Evolutionary conservation across 805 yeast species (phyloP), one percentile per base, ranked within the genome.

Genomic region (Suhomyces emberorum): DNA sequence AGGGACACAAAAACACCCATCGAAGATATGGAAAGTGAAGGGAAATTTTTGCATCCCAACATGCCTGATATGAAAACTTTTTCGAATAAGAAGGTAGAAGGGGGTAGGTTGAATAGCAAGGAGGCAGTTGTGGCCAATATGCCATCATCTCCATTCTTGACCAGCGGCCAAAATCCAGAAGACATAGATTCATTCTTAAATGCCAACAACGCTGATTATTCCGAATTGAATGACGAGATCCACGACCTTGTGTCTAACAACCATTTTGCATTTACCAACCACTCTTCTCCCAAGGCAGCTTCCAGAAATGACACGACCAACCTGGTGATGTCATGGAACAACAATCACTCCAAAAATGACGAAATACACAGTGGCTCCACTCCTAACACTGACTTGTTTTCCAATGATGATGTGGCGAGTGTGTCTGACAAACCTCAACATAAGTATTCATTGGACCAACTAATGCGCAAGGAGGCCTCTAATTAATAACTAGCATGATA

Each of bases 91-190:
- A 49, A 44, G 34, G 54, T 66, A 5, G 39, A 27, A 4, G 39
- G 49, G 22, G 39, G 43, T 28, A 43, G 41, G 7, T 44, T 44
- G 28, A 42, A 44, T 32, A 42, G 37, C 25, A 48, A 51, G 37
- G 48, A 51, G 22, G 51, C 56, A 2, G 38, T 46, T 3, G 61
- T 54, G 9, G 48, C 48, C 12, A 63, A 62, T 41, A 64, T 64
- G 69, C 69, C 70, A 1, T 64, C 71, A 4, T 65, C 71, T 11
- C 72, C 71, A 16, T 53, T 63, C 15, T 48, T 61, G 18, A 47
- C 55, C 12, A 26, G 48, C 18, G 38, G 32, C 20, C 48, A 30
- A 33, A 34, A 37, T 25, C 26, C 44, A 8, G 43, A 50, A 34
- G 48, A 39, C 23, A 30, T 48, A 34, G 45, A 46, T 18, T 32